A percentile compares a stretch with the other conserved stretches of the same genome.
Conservation (phyloP, 148 eudicot genomes). For the Arctostaphylos glauca region DNA sequence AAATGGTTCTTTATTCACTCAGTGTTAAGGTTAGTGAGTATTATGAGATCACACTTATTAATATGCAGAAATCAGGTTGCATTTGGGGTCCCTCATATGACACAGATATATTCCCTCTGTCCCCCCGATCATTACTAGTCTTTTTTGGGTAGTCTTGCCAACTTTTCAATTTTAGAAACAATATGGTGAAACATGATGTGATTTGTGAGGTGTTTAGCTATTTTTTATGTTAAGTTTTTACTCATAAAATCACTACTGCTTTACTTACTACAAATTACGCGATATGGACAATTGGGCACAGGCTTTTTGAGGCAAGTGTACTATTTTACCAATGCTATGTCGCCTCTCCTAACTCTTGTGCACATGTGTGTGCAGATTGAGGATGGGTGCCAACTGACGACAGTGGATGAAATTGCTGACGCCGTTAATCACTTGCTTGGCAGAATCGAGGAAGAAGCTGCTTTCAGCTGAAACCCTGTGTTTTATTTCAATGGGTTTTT, state of each 20-base stretch:
- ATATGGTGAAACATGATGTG: too few species aligned
- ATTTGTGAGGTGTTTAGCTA: too few species aligned
- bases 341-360: background rate
- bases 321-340: background rate
- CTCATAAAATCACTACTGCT: background rate
- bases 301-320: too few species aligned
- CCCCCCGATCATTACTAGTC: too few species aligned
- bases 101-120: too few species aligned
- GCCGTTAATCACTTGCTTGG: slow-evolving; percentile 55
- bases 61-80: background rate
- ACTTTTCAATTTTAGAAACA: too few species aligned
- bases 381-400: slow-evolving; percentile 59
- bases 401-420: slow-evolving; percentile 69
- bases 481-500: background rate
- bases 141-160: too few species aligned
- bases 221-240: too few species aligned
- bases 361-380: slow-evolving; percentile 45
- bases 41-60: too few species aligned
- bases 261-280: background rate
- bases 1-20: slow-evolving; percentile 58
- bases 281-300: background rate
- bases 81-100: too few species aligned
- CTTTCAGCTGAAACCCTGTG: slow-evolving; percentile 16
- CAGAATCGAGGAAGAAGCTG: slow-evolving; percentile 55
- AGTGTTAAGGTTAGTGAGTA: slow-evolving; percentile 53